These are phyloP conservation scores for Amaranthus tricolor DNA, from an alignment of 179 eudicot species.

Conservation along the genomic window DNA sequence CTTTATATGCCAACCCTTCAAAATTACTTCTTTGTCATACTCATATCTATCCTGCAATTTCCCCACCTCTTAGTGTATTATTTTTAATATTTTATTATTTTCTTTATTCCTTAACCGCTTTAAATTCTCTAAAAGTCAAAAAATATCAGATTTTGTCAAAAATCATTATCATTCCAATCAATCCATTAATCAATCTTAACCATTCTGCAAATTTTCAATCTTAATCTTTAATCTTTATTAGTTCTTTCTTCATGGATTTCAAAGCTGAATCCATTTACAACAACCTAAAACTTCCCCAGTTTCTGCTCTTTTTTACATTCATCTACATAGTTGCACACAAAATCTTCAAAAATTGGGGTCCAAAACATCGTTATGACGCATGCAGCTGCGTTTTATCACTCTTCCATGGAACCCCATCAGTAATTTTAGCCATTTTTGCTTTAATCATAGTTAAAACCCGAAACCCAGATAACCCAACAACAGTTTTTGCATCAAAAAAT, in stretches of 20 bases:
- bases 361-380: conserved; percentile 47
- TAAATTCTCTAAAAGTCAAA: conserved; percentile 11
- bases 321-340: conserved; percentile 46
- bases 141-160: background rate
- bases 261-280: conserved; percentile 11
- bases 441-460: conserved; percentile 16
- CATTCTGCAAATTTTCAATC: background rate
- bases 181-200: background rate
- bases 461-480: conserved; percentile 17
- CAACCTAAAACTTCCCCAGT: conserved; percentile 34
- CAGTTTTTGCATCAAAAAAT: conserved; percentile 42
- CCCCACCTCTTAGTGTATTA: background rate
- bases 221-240: conserved; percentile 2
- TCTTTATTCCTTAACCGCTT: background rate
- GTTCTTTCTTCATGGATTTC: conserved; percentile 17
- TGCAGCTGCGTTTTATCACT: conserved; percentile 67
- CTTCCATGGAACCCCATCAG: conserved; percentile 70
- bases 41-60: background rate
- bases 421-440: conserved; percentile 38
- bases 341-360: conserved; percentile 48
- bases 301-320: conserved; percentile 33
- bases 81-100: background rate
- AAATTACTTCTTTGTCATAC: background rate
- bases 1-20: conserved; percentile 2
- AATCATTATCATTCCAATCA: background rate